Evolutionary conservation across 768 basidiomycete genomes (phyloP).

Genomic region (Macrolepiota dolichaula): DNA sequence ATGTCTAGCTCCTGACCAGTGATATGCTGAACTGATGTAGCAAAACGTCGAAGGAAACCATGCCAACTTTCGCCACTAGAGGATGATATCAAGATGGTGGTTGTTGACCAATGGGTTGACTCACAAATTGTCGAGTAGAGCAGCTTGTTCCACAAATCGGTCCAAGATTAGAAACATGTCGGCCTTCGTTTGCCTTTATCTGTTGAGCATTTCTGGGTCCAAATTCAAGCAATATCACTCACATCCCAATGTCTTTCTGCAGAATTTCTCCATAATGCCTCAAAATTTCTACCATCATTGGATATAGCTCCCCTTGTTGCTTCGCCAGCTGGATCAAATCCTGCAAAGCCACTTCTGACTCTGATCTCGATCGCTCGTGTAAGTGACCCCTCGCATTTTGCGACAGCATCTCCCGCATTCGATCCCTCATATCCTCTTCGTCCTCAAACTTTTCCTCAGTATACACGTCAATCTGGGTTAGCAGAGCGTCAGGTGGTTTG

Average conservation of each 20-base stretch:
- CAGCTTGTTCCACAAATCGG: conserved; percentile 62
- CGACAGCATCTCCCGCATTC: conserved; percentile 35
- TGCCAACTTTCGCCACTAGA: conserved; percentile 66
- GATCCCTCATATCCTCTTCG: conserved; percentile 78
- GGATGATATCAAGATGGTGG: background rate
- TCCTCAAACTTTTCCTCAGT: conserved; percentile 90
- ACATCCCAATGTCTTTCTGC: conserved; percentile 60
- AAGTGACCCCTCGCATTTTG: conserved; percentile 17
- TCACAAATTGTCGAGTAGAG: conserved; percentile 61
- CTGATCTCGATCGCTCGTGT: conserved; percentile 36
- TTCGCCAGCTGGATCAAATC: conserved; percentile 60
- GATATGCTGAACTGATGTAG: conserved; percentile 59
- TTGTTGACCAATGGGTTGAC: conserved; percentile 21
- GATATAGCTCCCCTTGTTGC: conserved; percentile 61
- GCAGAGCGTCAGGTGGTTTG: conserved; percentile 65
- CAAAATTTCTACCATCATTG: conserved; percentile 57
- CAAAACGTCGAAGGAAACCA: conserved; percentile 55
- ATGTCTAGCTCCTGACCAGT: conserved; percentile 65
- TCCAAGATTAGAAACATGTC: conserved; percentile 58
- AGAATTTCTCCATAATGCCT: conserved; percentile 54
- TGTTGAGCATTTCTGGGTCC: conserved; percentile 2
- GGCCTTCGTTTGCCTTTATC: conserved; percentile 55
- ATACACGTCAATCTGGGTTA: conserved; percentile 80
- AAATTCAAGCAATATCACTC: conserved; percentile 24
- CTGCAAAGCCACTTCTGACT: conserved; percentile 52